Percentiles rank a stretch among this genome's conserved stretches.
phyloP scores from a whole-genome alignment of 176 grass and related monocot species.

The Oryza meridionalis region DNA sequence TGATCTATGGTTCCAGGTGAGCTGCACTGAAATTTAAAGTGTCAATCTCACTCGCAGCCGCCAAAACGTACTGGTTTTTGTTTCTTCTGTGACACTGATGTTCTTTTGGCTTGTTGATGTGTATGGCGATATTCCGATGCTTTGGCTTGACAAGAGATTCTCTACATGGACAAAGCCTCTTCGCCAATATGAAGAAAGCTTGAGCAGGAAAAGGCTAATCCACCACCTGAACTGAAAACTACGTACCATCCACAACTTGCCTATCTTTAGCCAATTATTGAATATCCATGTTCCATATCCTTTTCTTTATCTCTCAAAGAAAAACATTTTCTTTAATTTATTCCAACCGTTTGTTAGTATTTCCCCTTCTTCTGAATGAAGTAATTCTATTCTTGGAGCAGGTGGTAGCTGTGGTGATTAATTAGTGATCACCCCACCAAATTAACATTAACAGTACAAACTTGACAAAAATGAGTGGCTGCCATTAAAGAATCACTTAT shows the following conservation, averaged over 20 bases:
- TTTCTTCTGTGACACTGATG: constrained; percentile 38
- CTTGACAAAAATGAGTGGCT: constrained; percentile 21
- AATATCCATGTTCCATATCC: constrained; percentile 28
- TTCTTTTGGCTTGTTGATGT: constrained; percentile 43
- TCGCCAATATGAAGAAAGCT: constrained; percentile 44
- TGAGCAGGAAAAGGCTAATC: constrained; percentile 38
- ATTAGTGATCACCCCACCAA: neutral
- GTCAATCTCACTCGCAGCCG: constrained; percentile 27
- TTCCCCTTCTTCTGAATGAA: constrained; percentile 30
- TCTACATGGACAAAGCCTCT: constrained; percentile 31
- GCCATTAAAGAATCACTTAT: constrained; percentile 19
- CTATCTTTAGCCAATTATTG: constrained; percentile 55
- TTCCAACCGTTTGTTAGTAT: neutral
- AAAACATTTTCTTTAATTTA: neutral
- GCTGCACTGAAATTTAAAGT: neutral
- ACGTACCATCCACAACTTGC: constrained; percentile 46
- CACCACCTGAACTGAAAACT: constrained; percentile 50
- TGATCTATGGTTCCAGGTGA: constrained; percentile 9
- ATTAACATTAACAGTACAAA: neutral
- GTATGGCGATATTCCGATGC: constrained; percentile 38
- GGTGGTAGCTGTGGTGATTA: constrained; percentile 34
- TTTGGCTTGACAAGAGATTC: constrained; percentile 43
- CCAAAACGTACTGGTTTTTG: constrained; percentile 42
- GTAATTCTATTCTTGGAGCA: constrained; percentile 42
- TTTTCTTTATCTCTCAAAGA: neutral